Evolutionary conservation across 148 eudicot genomes (phyloP).

Genomic region (Chenopodium formosanum): DNA sequence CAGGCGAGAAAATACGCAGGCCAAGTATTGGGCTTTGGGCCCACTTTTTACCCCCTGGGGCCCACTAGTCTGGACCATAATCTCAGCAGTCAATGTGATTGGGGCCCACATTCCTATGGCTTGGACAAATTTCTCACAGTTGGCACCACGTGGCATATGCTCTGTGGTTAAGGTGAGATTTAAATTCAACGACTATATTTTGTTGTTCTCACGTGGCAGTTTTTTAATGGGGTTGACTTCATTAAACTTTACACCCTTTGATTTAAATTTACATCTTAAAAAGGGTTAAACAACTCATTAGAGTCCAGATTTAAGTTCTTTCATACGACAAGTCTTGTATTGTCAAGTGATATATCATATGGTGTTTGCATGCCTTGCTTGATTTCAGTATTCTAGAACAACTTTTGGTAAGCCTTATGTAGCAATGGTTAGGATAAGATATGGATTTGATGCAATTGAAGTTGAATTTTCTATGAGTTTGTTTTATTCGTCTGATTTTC

Average conservation of each 20-base stretch:
- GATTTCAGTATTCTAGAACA: neutral
- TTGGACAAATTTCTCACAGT: neutral
- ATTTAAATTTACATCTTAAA: neutral
- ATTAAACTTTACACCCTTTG: neutral
- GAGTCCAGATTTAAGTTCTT: neutral
- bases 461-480: too few species aligned
- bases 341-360: neutral
- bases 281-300: neutral
- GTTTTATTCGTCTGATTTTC: too few species aligned
- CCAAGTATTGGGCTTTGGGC: constrained; percentile 6
- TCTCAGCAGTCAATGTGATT: neutral
- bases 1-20: neutral
- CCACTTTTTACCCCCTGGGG: constrained; percentile 14
- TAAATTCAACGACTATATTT: neutral
- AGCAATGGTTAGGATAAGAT: too few species aligned
- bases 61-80: neutral
- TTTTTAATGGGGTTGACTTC: neutral
- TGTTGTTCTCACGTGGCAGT: neutral
- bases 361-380: neutral
- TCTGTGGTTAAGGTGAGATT: neutral
- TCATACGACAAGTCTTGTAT: neutral
- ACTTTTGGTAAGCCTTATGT: too few species aligned
- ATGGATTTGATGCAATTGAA: too few species aligned
- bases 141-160: neutral
- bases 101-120: constrained; percentile 3